Conservation (phyloP, 2,329 filamentous ascomycete genomes). For the Sclerotinia glacialis region DNA sequence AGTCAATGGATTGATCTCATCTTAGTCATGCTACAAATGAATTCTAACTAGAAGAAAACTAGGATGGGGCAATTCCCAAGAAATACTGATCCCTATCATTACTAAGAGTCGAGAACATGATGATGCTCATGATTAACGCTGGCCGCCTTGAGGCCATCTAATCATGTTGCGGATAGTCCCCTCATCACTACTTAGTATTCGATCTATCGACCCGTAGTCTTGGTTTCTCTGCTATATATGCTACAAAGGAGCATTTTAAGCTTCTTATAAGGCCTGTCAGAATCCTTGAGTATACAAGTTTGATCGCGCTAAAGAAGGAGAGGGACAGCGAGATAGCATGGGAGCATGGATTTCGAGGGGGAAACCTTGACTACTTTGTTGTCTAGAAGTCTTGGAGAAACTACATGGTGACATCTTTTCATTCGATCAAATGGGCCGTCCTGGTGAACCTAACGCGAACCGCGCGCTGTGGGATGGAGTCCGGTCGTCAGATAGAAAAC, state of each 20-base stretch:
- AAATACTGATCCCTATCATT: slow-evolving; percentile 8
- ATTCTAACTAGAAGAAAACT: neutral
- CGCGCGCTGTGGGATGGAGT: slow-evolving; percentile 19
- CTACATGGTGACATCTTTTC: slow-evolving; percentile 2
- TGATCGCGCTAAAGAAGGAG: neutral
- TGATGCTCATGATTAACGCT: slow-evolving; percentile 11
- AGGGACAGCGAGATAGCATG: too few species aligned
- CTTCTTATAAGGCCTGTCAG: neutral
- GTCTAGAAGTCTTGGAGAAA: slow-evolving; percentile 20
- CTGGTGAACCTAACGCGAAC: neutral
- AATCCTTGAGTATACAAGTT: neutral
- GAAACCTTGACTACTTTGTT: neutral
- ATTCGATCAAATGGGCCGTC: slow-evolving; percentile 5
- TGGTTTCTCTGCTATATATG: neutral
- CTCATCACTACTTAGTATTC: neutral
- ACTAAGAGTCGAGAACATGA: neutral
- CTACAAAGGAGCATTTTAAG: slow-evolving; percentile 3
- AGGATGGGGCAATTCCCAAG: neutral
- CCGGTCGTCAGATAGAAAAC: slow-evolving; percentile 2
- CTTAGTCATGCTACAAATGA: neutral
- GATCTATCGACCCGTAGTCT: slow-evolving; percentile 7
- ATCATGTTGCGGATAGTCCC: neutral
- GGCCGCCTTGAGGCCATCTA: slow-evolving; percentile 12
- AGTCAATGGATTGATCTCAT: neutral
- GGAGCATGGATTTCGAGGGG: neutral